These are phyloP conservation scores for Mycena pura DNA, from an alignment of 768 basidiomycete genomes.

Conservation along the genomic window DNA sequence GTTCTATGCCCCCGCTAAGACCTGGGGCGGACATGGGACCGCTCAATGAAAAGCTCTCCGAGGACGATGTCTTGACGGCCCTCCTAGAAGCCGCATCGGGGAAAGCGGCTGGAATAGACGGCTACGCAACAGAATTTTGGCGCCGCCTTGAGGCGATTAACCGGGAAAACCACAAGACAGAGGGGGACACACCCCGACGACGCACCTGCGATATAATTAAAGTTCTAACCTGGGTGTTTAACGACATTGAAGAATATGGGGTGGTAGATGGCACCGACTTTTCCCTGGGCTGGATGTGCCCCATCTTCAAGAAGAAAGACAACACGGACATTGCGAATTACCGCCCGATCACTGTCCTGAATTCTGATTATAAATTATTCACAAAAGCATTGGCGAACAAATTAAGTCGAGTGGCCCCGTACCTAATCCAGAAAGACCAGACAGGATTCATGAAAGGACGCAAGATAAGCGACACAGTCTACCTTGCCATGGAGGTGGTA, in stretches of 20 bases:
- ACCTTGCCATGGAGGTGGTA: conserved; percentile 21
- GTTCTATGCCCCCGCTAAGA: too few relatives aligned
- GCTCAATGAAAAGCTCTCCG: not conserved
- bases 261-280: not conserved
- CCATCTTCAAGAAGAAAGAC: conserved; percentile 12
- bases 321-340: conserved; percentile 4
- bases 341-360: not conserved
- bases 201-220: too few relatives aligned
- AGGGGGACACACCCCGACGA: too few relatives aligned
- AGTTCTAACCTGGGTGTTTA: too few relatives aligned
- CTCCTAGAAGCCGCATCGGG: not conserved
- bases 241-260: conserved; percentile 6
- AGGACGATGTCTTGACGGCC: not conserved
- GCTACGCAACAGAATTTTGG: not conserved
- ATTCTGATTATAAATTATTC: conserved; percentile 1
- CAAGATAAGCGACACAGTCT: conserved; percentile 29
- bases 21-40: not conserved
- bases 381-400: not conserved
- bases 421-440: not conserved
- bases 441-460: conserved; percentile 31
- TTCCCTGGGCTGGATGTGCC: conserved; percentile 8
- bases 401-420: not conserved
- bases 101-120: not conserved
- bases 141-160: too few relatives aligned
- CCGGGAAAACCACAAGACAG: too few relatives aligned